Evolutionary conservation across 2,329 filamentous ascomycete species (phyloP), one percentile per base, ranked within the genome.

Genomic region (Penicillium hordei): DNA sequence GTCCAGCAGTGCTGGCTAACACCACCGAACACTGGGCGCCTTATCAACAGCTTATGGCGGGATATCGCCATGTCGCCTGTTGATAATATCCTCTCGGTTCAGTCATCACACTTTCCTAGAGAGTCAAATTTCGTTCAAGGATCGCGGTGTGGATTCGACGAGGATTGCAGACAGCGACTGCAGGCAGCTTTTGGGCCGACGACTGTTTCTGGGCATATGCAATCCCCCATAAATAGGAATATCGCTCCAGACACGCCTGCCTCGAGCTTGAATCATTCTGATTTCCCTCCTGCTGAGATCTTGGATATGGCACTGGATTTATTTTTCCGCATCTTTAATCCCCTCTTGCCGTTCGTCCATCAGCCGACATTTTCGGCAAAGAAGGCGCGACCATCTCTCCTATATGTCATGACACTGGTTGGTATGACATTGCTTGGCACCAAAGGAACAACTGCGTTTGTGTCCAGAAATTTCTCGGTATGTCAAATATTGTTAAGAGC

Each of bases 271-370:
- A 67, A 42, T 64, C 71, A 45, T 63, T 69, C 65, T 58, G 73
- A 61, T 66, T 83, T 75, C 65, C 81, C 77, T 36, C 80, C 81
- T 2, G 78, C 80, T 4, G 81, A 83, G 61, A 79, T 83, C 8
- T 69, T 83, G 12, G 81, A 83, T 57, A 82, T 83, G 66, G 79
- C 80, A 9, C 65, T 83, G 21, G 81, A 83, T 63, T 75, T 82
- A 53, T 83, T 81, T 62, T 81, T 83, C 58, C 79, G 81, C 48
- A 79, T 80, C 36, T 83, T 83, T 57, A 80, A 83, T 54, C 79
- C 80, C 1, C 76, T 81, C 4, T 73, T 82, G 36, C 81, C 81
- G 0, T 82, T 83, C 59, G 78, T 83, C 7, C 81, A 83, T 63
- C 73, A 81, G 15, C 80, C 81, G 2, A 82, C 81, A 0, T 83